phyloP scores from a whole-genome alignment of 345 rosid genomes.

The Kernera saxatilis region DNA sequence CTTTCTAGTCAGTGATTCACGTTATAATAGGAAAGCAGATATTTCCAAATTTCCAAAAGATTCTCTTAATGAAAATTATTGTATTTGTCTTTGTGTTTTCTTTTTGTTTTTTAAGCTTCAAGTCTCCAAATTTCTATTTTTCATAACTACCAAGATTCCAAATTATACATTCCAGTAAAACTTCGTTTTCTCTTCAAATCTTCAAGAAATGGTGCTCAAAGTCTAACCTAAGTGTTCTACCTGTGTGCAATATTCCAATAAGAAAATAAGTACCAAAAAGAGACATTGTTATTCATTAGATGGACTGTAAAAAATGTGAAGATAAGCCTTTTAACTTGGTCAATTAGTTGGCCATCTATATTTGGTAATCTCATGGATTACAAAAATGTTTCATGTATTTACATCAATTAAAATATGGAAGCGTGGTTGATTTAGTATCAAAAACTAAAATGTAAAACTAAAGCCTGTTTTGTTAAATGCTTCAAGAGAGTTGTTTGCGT shows the following conservation, averaged over 20 bases:
- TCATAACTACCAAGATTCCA: no score
- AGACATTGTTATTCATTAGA: not conserved
- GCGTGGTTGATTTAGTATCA: no score
- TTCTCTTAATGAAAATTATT: not conserved
- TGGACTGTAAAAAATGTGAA: no score
- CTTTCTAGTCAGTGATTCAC: not conserved
- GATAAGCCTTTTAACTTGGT: no score
- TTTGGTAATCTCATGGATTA: not conserved
- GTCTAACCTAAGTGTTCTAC: not conserved
- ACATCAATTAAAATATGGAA: no score
- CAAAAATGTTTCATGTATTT: not conserved
- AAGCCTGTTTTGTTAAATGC: not conserved
- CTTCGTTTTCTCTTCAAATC: not conserved
- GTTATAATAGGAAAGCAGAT: not conserved
- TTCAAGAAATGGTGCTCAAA: not conserved
- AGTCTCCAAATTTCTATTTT: no score
- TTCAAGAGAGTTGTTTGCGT: slow-evolving; percentile 5
- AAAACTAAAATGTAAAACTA: not conserved
- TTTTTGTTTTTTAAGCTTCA: no score
- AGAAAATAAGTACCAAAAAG: not conserved
- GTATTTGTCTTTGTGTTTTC: no score
- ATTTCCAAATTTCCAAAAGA: not conserved
- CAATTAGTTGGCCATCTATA: not conserved
- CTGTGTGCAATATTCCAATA: not conserved
- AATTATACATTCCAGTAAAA: not conserved